Evolutionary conservation across 768 basidiomycete genomes (phyloP), one percentile per base, ranked within the genome.

Genomic region (Inosperma sp.): DNA sequence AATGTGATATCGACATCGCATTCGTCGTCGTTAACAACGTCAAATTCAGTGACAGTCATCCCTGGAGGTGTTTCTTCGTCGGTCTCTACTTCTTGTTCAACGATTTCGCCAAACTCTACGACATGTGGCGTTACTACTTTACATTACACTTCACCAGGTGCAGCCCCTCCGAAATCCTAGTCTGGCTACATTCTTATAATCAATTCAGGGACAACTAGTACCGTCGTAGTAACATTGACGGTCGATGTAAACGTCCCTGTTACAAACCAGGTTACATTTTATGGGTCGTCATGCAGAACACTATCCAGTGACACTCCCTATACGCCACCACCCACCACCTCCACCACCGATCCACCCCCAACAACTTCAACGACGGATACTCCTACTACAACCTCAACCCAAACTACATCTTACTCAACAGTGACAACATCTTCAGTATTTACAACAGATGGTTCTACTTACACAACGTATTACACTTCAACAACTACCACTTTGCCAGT

Each of bases 221-320:
- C 54, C 30, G 23, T 58, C 3, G 59, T 56, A 21, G 42, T 57
- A 13, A 54, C 57, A 34, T 39, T 59, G 14, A 65, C 62, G 19
- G 48, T 42, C 17, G 54, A 58, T 2, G 55, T 56, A 22, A 52
- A 60, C 30, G 46, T 62, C 19, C 60, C 56, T 5, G 44, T 64
- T 23, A 66, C 65, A 36, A 51, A 19, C 35, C 25, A 54, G 8
- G 48, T 50, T 34, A 66, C 63, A 12, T 49, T 66, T 2, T 66
- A 58, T 52, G 59, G 62, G 14, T 56, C 61, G 12, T 59, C 61
- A n/a, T 64, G 64, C 51, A 52, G 56, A 3, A 44, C 39, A 6
- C 34, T 25, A 23, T 42, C 31, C 26, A 59, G 44, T 16, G 35
- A 44, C 6, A 29, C 59, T 7, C 35, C 53, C 5, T 19, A 36